phyloP scores from a whole-genome alignment of 306 rosid genomes.

The Crataegus laevigata region DNA sequence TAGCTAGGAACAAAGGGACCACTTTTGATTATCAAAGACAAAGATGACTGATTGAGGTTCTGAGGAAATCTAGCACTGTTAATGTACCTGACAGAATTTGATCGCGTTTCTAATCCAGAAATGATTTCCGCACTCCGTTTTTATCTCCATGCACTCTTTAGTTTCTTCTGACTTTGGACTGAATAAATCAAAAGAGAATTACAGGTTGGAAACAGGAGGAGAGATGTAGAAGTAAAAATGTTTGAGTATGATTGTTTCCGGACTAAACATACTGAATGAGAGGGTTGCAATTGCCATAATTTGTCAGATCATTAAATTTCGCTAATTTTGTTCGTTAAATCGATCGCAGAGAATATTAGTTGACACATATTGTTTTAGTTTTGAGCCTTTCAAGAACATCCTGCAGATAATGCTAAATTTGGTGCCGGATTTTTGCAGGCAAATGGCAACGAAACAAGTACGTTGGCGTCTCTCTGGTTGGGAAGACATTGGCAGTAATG shows the following conservation, averaged over 20 bases:
- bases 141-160: too few species aligned
- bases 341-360: neutral
- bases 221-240: too few species aligned
- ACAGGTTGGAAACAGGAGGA: too few species aligned
- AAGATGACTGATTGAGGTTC: neutral
- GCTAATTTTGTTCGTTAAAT: neutral
- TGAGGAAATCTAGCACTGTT: neutral
- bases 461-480: constrained; percentile 87
- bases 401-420: neutral
- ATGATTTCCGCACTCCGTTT: too few species aligned
- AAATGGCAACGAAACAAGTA: constrained; percentile 84
- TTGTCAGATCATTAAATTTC: neutral
- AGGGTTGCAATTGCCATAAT: too few species aligned
- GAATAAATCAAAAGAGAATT: too few species aligned
- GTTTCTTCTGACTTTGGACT: too few species aligned
- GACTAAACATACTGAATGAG: neutral
- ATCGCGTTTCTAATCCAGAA: too few species aligned
- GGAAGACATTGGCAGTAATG: constrained; percentile 81
- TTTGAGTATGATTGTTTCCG: neutral
- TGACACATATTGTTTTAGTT: neutral
- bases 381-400: neutral
- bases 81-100: too few species aligned
- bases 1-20: neutral
- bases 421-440: constrained; percentile 28
- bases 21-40: neutral